Conservation (phyloP, 225 moss, liverwort and hornwort genomes). For the Lunularia cruciata region DNA sequence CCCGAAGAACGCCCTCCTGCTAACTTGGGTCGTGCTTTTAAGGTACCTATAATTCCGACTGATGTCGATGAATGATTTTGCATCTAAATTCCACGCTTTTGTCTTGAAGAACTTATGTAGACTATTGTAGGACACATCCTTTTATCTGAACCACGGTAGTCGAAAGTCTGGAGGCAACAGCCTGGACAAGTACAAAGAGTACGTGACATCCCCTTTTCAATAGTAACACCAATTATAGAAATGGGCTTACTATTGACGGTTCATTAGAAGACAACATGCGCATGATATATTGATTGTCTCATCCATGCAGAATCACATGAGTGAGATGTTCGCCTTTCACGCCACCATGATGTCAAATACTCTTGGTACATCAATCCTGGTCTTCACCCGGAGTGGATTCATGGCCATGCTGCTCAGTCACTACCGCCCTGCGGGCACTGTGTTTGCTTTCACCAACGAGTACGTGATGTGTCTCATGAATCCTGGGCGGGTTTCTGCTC, state of each 20-base stretch:
- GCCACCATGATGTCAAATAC: slow-evolving; percentile 99
- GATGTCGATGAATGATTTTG: no score
- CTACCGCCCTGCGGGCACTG: slow-evolving; percentile 94
- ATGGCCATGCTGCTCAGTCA: slow-evolving; percentile 94
- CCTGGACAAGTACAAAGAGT: no score
- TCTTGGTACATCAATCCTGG: slow-evolving; percentile 92
- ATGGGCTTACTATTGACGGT: no score
- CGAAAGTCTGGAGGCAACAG: neutral
- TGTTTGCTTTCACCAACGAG: slow-evolving; percentile 98
- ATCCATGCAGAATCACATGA: slow-evolving; percentile 88
- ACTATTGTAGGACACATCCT: no score
- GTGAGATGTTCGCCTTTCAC: slow-evolving; percentile 99
- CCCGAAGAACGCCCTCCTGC: slow-evolving; percentile 85
- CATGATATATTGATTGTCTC: neutral
- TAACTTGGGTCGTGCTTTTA: slow-evolving; percentile 88
- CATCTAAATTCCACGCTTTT: neutral
- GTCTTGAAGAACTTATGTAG: no score
- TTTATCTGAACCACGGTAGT: no score
- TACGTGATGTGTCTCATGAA: no score
- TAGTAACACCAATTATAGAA: no score
- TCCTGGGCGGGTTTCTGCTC: no score
- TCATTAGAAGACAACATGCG: no score
- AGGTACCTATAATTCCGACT: no score
- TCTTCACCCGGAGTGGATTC: slow-evolving; percentile 92
- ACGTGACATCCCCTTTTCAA: no score